A percentile compares a stretch with the other conserved stretches of the same genome.
These are phyloP conservation scores for Phaeosphaeria sp. DNA, from an alignment of 2,329 filamentous ascomycete genomes.

Conservation along the genomic window DNA sequence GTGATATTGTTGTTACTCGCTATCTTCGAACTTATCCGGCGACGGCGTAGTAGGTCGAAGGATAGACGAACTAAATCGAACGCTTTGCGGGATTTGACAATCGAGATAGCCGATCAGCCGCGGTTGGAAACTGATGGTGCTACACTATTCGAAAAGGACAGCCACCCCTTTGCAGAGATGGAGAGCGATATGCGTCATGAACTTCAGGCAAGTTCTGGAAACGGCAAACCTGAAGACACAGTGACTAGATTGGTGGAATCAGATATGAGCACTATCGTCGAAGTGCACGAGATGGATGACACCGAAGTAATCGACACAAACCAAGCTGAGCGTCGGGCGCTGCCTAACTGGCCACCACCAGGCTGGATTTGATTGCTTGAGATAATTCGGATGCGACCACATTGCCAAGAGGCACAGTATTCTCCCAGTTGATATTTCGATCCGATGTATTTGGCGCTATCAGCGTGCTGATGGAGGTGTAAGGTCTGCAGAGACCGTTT, in stretches of 20 bases:
- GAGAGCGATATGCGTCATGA: slow-evolving; percentile 9
- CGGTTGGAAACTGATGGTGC: slow-evolving; percentile 10
- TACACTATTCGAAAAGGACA: slow-evolving; percentile 12
- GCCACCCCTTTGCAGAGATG: slow-evolving; percentile 11
- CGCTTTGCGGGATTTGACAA: not conserved
- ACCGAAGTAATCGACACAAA: not conserved
- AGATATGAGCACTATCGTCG: not conserved
- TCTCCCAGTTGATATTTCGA: no score
- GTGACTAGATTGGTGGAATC: not conserved
- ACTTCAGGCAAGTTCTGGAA: not conserved
- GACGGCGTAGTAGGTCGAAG: not conserved
- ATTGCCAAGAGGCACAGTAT: no score
- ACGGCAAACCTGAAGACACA: not conserved
- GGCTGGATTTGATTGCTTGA: slow-evolving; percentile 9
- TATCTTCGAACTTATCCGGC: not conserved
- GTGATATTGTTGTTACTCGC: not conserved
- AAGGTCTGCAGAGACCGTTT: not conserved
- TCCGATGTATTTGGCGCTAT: not conserved
- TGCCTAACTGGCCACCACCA: not conserved
- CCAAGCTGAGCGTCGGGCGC: not conserved
- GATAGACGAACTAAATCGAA: not conserved
- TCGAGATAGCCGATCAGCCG: slow-evolving; percentile 8
- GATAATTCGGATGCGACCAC: no score
- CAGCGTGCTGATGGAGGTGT: not conserved
- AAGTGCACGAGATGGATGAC: slow-evolving; percentile 5